Evolutionary conservation across 2,329 filamentous ascomycete species (phyloP), one percentile per base, ranked within the genome.

Genomic region (Furcasterigmium furcatum): DNA sequence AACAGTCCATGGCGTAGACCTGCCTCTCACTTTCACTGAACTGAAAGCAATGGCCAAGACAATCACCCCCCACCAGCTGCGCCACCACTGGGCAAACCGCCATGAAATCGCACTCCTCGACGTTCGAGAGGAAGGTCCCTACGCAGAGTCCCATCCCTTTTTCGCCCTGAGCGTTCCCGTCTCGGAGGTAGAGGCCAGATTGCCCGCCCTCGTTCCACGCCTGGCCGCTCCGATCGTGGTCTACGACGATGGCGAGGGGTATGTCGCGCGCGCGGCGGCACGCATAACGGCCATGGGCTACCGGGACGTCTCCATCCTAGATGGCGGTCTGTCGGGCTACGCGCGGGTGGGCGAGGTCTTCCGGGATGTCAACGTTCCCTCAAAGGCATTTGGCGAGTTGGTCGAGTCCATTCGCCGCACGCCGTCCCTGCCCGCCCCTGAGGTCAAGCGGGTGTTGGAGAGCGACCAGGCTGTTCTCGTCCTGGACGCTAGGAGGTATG

Each of bases 91-190:
- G 59, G 24, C 47, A 16, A 56, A 54, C 45, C 21, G 43, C 7
- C 16, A 46, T 9, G 59, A 61, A 46, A 52, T 61, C 30, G 58
- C 58, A 10, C 51, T 62, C 19, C 44, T 62, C 24, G 59, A 62
- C 18, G 56, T 62, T n/a, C 57, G 59, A 10, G 59, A 62, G 53
- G 59, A 62, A 55, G 58, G 57, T 3, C 58, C 58, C 13, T 62
- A 55, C 45, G 46, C 59, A 9, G 46, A 53, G 4, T 49, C 59
- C 1, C 59, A 62, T 44, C 58, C 59, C 16, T 45, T 62, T 3
- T 62, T 55, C 29, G 59, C 58, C 14, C 22, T 62, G 3, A 60
- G 50, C 27, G 52, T 62, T 22, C 59, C 59, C 4, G 49, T 62
- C 12, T 60, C 58, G 0, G 59, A 62, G 19, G 51, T 61, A 4